Percentiles rank a stretch among this genome's conserved stretches.
phyloP scores from a whole-genome alignment of 2,329 filamentous ascomycete species.

The Alternaria postmessia region DNA sequence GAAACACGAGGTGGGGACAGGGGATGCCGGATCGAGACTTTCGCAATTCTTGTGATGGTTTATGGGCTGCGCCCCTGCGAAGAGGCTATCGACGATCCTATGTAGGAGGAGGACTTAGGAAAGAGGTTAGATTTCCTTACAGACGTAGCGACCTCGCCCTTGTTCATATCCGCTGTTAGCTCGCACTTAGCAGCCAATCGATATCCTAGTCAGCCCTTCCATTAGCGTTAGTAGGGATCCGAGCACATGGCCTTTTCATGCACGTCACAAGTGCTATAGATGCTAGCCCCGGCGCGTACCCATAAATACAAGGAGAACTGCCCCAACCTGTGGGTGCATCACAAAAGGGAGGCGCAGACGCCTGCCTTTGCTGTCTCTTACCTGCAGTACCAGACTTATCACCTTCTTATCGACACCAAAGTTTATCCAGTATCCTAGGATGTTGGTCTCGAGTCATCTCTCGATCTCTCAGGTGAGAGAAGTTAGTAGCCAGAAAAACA shows the following conservation, averaged over 20 bases:
- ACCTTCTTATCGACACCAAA: background rate
- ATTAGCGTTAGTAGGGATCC: background rate
- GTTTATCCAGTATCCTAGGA: background rate
- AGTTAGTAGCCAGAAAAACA: constrained; percentile 3
- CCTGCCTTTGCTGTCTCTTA: background rate
- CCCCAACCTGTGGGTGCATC: constrained; percentile 2
- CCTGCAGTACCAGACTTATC: background rate
- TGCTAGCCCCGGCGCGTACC: constrained; percentile 18
- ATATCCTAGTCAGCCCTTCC: background rate
- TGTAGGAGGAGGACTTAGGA: constrained; percentile 2
- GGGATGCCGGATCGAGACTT: constrained; percentile 1
- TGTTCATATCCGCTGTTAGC: constrained; percentile 11
- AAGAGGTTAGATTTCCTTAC: constrained; percentile 14
- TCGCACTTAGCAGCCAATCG: constrained; percentile 4
- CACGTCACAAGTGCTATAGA: constrained; percentile 24
- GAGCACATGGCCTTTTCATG: constrained; percentile 17
- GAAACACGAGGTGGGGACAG: constrained; percentile 10
- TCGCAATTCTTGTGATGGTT: background rate
- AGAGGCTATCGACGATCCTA: constrained; percentile 8
- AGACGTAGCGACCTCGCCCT: constrained; percentile 7
- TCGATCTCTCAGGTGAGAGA: background rate
- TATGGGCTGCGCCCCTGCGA: constrained; percentile 1
- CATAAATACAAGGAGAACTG: constrained; percentile 8
- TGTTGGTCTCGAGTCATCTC: constrained; percentile 5
- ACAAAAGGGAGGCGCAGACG: background rate